Conservation (phyloP, 192 early-diverging fungal species). For the Podila horticola region DNA sequence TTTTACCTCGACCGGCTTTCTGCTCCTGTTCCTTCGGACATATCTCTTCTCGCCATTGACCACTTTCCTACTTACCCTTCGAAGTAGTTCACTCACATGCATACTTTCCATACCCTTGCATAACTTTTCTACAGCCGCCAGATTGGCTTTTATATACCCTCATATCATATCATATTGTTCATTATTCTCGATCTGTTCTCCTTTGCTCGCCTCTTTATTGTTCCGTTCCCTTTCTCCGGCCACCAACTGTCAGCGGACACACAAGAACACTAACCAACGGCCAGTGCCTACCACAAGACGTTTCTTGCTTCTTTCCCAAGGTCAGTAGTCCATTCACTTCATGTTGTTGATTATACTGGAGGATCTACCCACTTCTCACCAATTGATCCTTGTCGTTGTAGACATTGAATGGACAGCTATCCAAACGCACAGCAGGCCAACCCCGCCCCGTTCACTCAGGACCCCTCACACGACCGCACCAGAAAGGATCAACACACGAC, state of each 20-base stretch:
- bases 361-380: not conserved
- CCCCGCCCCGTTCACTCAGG: slow-evolving; percentile 10
- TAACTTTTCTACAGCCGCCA: no score
- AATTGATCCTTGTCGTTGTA: not conserved
- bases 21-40: not conserved
- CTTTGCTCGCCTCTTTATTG: not conserved
- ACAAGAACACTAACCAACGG: not conserved
- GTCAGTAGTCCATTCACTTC: not conserved
- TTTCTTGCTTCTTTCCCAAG: slow-evolving; percentile 2
- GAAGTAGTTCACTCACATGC: not conserved
- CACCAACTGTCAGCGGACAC: not conserved
- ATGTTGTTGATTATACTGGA: not conserved
- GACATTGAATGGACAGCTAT: slow-evolving; percentile 21
- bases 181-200: no score
- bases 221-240: not conserved
- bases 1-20: not conserved
- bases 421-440: slow-evolving; percentile 22
- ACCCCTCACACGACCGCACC: not conserved
- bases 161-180: no score
- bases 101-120: no score
- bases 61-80: not conserved
- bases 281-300: not conserved
- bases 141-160: no score
- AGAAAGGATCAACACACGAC: not conserved
- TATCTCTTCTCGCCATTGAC: not conserved